Conservation (phyloP, 2,329 filamentous ascomycete genomes). For the Pestalotiopsis sp. region DNA sequence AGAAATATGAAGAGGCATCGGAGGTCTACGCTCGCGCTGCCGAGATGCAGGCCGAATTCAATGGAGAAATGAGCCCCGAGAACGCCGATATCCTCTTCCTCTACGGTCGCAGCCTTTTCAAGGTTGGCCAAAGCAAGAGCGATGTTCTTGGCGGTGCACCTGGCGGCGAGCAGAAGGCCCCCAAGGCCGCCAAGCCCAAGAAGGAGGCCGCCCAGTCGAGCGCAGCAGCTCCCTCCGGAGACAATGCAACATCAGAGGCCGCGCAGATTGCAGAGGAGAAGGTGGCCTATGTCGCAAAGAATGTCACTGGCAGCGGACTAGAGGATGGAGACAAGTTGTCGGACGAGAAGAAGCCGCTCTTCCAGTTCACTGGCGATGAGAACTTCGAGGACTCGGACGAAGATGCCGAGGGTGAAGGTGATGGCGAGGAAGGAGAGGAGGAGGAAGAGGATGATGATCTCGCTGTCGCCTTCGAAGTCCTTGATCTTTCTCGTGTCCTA, state of each 20-base stretch:
- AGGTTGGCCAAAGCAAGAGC: slow-evolving; percentile 90
- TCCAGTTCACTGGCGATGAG: slow-evolving; percentile 92
- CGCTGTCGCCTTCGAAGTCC: slow-evolving; percentile 78
- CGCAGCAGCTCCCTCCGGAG: slow-evolving; percentile 32
- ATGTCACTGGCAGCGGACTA: slow-evolving; percentile 39
- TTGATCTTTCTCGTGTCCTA: slow-evolving; percentile 74
- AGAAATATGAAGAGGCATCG: slow-evolving; percentile 82
- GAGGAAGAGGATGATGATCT: slow-evolving; percentile 72
- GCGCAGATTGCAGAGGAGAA: slow-evolving; percentile 48
- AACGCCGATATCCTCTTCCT: slow-evolving; percentile 94
- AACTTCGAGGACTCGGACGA: slow-evolving; percentile 86
- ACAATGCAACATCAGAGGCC: slow-evolving; percentile 38
- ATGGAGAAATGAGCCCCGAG: slow-evolving; percentile 85
- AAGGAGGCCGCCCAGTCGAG: slow-evolving; percentile 40
- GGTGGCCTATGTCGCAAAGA: slow-evolving; percentile 42
- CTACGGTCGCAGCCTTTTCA: slow-evolving; percentile 92
- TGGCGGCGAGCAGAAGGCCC: slow-evolving; percentile 54
- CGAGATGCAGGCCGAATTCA: slow-evolving; percentile 85
- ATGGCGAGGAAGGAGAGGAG: slow-evolving; percentile 42
- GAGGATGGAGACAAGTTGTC: slow-evolving; percentile 34
- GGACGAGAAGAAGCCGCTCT: slow-evolving; percentile 71
- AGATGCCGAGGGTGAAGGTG: slow-evolving; percentile 54
- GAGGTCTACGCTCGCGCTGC: slow-evolving; percentile 88
- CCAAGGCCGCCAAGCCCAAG: slow-evolving; percentile 39
- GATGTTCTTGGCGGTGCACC: slow-evolving; percentile 89